These are phyloP conservation scores for Coniochaeta hoffmannii DNA, from an alignment of 2,329 filamentous ascomycete species.

Conservation along the genomic window DNA sequence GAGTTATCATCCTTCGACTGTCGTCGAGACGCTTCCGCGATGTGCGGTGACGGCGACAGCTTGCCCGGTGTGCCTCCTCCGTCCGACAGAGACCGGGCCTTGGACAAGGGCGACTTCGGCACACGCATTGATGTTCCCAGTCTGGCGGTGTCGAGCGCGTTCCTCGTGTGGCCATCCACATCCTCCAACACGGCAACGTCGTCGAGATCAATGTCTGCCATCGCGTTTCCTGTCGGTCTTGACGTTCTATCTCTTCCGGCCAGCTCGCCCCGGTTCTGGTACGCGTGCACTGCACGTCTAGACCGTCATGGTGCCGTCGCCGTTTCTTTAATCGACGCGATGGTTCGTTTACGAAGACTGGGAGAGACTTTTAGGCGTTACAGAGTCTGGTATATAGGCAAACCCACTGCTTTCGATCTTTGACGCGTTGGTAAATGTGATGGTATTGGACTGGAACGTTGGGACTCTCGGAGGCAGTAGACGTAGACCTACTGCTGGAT, in stretches of 20 bases:
- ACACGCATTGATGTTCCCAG: conserved; percentile 7
- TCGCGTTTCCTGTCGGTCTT: conserved; percentile 6
- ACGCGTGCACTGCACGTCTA: not conserved
- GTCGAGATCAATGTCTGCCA: conserved; percentile 20
- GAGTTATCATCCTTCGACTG: conserved; percentile 62
- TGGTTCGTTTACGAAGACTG: not conserved
- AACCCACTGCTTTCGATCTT: too few species aligned
- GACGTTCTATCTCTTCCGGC: not conserved
- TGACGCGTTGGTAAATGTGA: too few species aligned
- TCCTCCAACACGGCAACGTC: conserved; percentile 27
- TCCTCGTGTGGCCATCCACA: conserved; percentile 12
- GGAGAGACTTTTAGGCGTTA: not conserved
- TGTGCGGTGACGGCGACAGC: conserved; percentile 51
- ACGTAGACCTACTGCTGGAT: too few species aligned
- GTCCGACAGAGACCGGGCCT: conserved; percentile 59
- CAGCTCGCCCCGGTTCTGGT: not conserved
- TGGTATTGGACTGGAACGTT: too few species aligned
- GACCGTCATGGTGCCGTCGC: not conserved
- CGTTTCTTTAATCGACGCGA: not conserved
- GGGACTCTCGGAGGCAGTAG: too few species aligned
- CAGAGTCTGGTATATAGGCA: too few species aligned
- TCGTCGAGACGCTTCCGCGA: conserved; percentile 44
- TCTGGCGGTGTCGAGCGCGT: not conserved
- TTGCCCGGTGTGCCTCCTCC: conserved; percentile 45
- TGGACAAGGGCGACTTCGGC: conserved; percentile 35